Percentiles rank a stretch among this genome's conserved stretches.
These are phyloP conservation scores for Kernera saxatilis DNA, from an alignment of 345 rosid species.

Conservation along the genomic window DNA sequence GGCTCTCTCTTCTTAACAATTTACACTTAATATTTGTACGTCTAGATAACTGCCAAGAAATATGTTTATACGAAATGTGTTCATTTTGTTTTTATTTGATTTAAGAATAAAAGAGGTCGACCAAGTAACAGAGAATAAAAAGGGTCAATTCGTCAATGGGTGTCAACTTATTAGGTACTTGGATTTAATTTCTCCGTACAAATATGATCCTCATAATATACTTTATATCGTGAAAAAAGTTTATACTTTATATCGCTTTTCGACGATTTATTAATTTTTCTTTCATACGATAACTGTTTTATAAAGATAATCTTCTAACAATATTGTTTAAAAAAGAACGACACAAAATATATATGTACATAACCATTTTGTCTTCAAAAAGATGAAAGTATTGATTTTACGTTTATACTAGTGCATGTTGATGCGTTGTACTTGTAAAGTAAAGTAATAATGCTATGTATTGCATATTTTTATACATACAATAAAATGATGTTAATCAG, in stretches of 20 bases:
- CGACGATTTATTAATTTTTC: neutral
- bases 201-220: neutral
- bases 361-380: neutral
- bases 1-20: conserved; percentile 2
- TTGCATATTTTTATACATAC: neutral
- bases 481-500: neutral
- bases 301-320: conserved; percentile 1
- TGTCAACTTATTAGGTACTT: conserved; percentile 24
- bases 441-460: neutral
- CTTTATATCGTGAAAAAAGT: neutral
- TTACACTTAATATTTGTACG: neutral
- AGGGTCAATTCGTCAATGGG: conserved; percentile 7
- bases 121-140: neutral
- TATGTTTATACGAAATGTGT: neutral
- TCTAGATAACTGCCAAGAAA: neutral
- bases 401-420: neutral
- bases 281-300: neutral
- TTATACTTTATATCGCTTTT: neutral
- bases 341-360: neutral
- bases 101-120: conserved; percentile 8
- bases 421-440: neutral
- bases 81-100: conserved; percentile 20
- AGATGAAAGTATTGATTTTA: neutral
- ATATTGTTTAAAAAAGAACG: neutral
- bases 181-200: conserved; percentile 14